phyloP scores from a whole-genome alignment of 2,329 filamentous ascomycete genomes.

The Apiospora phragmitis region DNA sequence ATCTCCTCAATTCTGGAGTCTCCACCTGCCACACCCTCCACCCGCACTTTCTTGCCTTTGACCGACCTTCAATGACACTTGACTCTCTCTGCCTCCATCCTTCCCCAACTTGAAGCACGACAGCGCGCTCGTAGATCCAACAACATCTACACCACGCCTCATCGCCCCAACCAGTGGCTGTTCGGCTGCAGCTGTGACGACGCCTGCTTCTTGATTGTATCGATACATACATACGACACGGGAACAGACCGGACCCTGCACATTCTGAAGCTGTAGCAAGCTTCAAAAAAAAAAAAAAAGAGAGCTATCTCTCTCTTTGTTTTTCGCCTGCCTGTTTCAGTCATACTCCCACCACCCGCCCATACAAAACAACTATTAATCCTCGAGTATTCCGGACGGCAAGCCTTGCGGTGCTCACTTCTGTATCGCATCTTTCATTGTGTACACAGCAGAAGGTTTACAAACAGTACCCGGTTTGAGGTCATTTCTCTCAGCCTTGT shows the following conservation, averaged over 20 bases:
- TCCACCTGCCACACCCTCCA: slow-evolving; percentile 3
- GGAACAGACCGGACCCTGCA: not conserved
- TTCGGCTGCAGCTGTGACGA: not conserved
- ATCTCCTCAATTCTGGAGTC: slow-evolving; percentile 1
- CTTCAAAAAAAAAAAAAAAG: not conserved
- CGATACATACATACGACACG: not conserved
- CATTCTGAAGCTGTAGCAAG: slow-evolving; percentile 5
- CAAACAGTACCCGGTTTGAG: not conserved
- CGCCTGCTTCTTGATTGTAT: not conserved
- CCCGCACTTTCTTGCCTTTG: not conserved
- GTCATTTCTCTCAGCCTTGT: slow-evolving; percentile 6
- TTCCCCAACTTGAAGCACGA: slow-evolving; percentile 1
- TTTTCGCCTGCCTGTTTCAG: not conserved
- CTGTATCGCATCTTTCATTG: not conserved
- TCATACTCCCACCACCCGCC: not conserved
- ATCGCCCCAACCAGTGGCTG: not conserved
- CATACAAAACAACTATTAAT: not conserved
- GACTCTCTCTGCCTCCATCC: not conserved
- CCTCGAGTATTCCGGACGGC: not conserved
- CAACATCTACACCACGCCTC: not conserved
- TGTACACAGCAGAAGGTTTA: not conserved
- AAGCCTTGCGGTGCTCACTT: not conserved
- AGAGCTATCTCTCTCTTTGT: not conserved
- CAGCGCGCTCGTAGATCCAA: not conserved
- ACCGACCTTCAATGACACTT: slow-evolving; percentile 5